Base-by-base conservation (phyloP, 1,284 basidiomycete genomes). In the Leccinum fuscescens region DNA sequence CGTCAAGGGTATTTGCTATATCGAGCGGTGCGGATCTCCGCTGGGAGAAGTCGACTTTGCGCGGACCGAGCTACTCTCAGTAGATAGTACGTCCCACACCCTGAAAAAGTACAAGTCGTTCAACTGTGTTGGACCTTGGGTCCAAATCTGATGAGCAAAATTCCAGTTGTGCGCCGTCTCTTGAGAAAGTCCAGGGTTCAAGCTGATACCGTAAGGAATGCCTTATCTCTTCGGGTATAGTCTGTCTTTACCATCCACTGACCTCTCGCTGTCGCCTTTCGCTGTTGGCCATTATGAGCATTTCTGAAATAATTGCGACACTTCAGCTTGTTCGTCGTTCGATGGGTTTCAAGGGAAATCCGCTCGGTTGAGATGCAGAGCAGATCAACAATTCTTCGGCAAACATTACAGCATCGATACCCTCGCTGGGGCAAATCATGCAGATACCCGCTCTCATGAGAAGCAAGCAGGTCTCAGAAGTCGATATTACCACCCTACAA, bases 31-130 rank as follows among this genome's bases (percentile, higher is more conserved):
- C 9, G 6, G 22, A 35, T 24, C 31, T 31, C 14, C 44, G 22
- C 37, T 48, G 24, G 9, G 33, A 37, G 33, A 29, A 3, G 5
- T 14, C 12, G 2, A 17, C n/a, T 9, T 33, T 14, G 4, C 27
- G 39, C 24, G 48, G 48, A 31, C 46, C 46, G 46, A 49, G 22
- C 46, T 27, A 24, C 11, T 12, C 15, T 57, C 11, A 6, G 15
- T 29, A 56, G 50, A 52, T 46, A 46, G 42, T 20, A 46, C 42
- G 42, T 46, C 6, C 11, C 42, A 20, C 14, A 17, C 53, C 22
- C 46, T 44, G 31, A 51, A 53, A 53, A 53, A 29, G 59, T 52
- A 31, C 49, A 31, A 31, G 24, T 15, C 52, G 33, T 35, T 60
- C 31, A 9, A n/a, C 15, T 44, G 20, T 51, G 39, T 17, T 42